Evolutionary conservation across 345 rosid species (phyloP), one percentile per base, ranked within the genome.

Genomic region (Pistacia atlantica): DNA sequence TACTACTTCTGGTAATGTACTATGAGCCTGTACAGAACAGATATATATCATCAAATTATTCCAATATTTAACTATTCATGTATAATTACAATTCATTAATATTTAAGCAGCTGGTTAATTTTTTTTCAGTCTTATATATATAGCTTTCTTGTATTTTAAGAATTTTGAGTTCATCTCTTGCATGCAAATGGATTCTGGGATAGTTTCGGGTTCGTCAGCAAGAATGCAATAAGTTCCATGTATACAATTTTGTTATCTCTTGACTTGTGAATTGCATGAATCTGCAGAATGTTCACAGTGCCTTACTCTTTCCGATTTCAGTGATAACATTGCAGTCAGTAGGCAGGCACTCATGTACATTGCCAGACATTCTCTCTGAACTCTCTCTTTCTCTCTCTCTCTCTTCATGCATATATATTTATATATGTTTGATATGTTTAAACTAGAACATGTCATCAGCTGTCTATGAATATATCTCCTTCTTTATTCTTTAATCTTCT

Each of bases 1-100:
- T 69, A 82, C 80, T 69, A 83, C 80, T 84, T 69, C 86, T 11
- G 89, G 83, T 84, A 83, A 74, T 22, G 52, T 61, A 35, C 46
- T 20, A 13, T 25, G 37, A 10, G 20, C 28, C 25, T 28, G 18
- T 63, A 8, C 11, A 25, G 25, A 25, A 25, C 25, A 25, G 25
- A 25, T 25, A 25, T 25, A 37, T 57, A 18, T 8, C 8, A 58
- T 20, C 62, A 59, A 22, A 22, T 1, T 8, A 10, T 42, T 25
- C 25, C 45, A 42, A 5, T 42, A 42, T 42, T 42, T 8, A 42
- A 42, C 7, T 42, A 42, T 42, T 42, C 45, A 42, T 42, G 7
- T 42, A 2, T 42, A 42, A 42, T 54, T 16, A 18, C 17, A 54
- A 11, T 61, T 28, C 65, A 1, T 3, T 12, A 10, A 12, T 5